A percentile compares a stretch with the other conserved stretches of the same genome.
Evolutionary conservation across 306 rosid genomes (phyloP).

Genomic region (Rubus idaeus): DNA sequence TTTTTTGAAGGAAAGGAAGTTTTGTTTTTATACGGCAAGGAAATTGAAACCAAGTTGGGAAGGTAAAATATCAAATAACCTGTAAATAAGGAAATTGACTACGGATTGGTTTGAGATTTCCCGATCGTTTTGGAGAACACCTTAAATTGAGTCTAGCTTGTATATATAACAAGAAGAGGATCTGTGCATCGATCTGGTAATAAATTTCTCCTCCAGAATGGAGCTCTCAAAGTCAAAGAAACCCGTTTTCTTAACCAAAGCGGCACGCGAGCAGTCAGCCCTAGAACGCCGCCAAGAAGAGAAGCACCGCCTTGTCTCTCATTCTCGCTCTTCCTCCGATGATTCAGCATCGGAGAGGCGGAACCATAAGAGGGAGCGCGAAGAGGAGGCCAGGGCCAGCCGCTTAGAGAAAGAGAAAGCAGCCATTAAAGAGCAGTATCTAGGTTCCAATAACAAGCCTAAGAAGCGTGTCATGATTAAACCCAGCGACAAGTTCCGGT

Average conservation of each 20-base stretch:
- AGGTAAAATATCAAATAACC: no score
- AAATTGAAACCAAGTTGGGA: no score
- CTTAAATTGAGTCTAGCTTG: no score
- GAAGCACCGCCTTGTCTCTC: not conserved
- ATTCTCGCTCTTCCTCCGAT: not conserved
- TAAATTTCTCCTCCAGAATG: not conserved
- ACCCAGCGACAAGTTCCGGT: slow-evolving; percentile 80
- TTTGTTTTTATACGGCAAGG: no score
- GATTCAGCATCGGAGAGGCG: not conserved
- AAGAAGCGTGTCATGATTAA: slow-evolving; percentile 58
- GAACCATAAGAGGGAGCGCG: not conserved
- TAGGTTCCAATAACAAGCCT: slow-evolving; percentile 4
- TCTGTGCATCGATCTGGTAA: no score
- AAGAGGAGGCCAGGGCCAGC: not conserved
- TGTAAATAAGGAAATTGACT: no score
- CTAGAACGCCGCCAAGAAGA: not conserved
- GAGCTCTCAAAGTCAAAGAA: not conserved
- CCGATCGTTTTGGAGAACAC: no score
- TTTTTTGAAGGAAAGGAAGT: no score
- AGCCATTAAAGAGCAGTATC: not conserved
- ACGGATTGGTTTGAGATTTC: no score
- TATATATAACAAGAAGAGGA: no score
- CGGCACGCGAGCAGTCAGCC: not conserved
- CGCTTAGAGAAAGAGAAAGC: not conserved
- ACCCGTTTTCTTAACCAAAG: not conserved